Evolutionary conservation across 306 rosid species (phyloP).

Genomic region (Lithocarpus polystachyus): DNA sequence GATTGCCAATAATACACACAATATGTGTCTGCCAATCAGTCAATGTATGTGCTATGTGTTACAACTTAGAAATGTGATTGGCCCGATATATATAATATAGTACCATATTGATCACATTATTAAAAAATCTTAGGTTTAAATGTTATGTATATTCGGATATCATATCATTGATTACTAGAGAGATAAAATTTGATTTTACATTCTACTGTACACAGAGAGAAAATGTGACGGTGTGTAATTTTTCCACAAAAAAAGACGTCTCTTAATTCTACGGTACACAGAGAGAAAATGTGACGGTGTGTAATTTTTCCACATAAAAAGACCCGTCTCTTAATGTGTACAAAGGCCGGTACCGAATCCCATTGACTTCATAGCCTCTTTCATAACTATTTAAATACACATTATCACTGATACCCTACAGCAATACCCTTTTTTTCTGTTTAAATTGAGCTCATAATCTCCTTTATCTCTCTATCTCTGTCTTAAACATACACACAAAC

Average conservation of each 20-base stretch:
- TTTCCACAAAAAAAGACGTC: slow-evolving; percentile 32
- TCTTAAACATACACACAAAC: neutral
- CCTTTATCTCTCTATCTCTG: neutral
- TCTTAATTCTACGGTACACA: too few species aligned
- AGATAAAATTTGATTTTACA: neutral
- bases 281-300: neutral
- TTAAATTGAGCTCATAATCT: neutral
- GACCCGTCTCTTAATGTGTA: slow-evolving; percentile 40
- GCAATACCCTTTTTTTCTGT: slow-evolving; percentile 3
- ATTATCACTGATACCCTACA: slow-evolving; percentile 24
- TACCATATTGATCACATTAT: too few species aligned
- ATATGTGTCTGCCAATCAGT: too few species aligned
- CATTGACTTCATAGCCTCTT: slow-evolving; percentile 42
- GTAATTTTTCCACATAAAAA: slow-evolving; percentile 4
- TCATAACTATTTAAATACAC: slow-evolving; percentile 26
- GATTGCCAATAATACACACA: neutral
- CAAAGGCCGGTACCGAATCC: slow-evolving; percentile 63
- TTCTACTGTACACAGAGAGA: neutral
- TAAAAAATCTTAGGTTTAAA: too few species aligned
- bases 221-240: neutral
- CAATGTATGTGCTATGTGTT: too few species aligned
- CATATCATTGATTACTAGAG: neutral
- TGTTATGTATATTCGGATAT: too few species aligned
- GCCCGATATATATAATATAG: too few species aligned
- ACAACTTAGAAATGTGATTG: too few species aligned